phyloP scores from a whole-genome alignment of 768 basidiomycete species.

The Pleurotus pulmonarius region DNA sequence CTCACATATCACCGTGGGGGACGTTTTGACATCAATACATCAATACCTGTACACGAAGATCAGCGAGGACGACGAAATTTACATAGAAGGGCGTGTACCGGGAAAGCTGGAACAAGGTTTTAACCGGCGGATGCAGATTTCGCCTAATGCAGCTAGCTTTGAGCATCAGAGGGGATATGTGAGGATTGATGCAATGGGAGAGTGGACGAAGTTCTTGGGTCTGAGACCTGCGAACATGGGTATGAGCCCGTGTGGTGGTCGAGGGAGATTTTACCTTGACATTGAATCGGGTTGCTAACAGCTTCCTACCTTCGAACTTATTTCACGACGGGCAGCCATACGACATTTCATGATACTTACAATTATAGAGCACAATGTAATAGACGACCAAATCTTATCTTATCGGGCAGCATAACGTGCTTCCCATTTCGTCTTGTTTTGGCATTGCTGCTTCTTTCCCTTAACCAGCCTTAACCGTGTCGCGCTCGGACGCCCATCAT shows the following conservation, averaged over 20 bases:
- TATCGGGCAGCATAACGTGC: background rate
- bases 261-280: background rate
- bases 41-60: background rate
- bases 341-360: too few relatives aligned
- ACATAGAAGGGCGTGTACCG: background rate
- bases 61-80: background rate
- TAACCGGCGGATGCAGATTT: background rate
- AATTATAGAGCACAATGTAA: too few relatives aligned
- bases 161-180: background rate
- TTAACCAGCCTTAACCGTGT: background rate
- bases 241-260: background rate
- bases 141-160: background rate
- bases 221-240: background rate
- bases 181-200: conserved; percentile 4
- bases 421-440: background rate
- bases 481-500: conserved; percentile 9
- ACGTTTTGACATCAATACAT: background rate
- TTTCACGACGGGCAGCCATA: too few relatives aligned
- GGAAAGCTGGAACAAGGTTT: background rate
- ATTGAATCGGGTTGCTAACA: background rate
- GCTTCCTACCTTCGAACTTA: too few relatives aligned
- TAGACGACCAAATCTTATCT: background rate
- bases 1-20: background rate
- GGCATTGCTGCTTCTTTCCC: background rate
- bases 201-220: conserved; percentile 3